Percentiles rank a stretch among this genome's conserved stretches.
Conservation (phyloP, 139 green algal genomes). For the Picochlorum sp. region DNA sequence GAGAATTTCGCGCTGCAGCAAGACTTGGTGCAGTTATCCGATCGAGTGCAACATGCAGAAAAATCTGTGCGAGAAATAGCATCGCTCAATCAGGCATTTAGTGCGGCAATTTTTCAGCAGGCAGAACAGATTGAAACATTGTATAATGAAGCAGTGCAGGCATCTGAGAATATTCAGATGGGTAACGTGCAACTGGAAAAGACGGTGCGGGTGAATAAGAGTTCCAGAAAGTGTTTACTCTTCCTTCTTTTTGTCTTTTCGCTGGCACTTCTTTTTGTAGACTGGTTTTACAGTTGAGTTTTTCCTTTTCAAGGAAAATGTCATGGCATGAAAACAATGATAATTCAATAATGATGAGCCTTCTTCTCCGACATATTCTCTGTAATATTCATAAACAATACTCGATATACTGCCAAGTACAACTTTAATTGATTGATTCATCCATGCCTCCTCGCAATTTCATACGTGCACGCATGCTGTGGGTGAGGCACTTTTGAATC, state of each 20-base stretch:
- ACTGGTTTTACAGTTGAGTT: conserved; percentile 64
- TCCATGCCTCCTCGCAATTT: no score
- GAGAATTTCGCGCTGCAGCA: conserved; percentile 43
- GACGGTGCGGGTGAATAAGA: conserved; percentile 50
- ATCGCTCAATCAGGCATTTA: conserved; percentile 71
- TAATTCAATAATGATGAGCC: no score
- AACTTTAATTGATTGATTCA: no score
- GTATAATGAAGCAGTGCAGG: conserved; percentile 38
- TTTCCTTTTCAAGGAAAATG: neutral
- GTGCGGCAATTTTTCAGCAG: conserved; percentile 56
- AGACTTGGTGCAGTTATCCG: conserved; percentile 36
- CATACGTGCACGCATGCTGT: no score
- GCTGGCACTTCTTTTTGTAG: conserved; percentile 60
- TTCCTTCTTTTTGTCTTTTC: conserved; percentile 49
- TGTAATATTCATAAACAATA: no score
- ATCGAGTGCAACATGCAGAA: conserved; percentile 43
- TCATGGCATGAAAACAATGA: no score
- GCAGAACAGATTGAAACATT: conserved; percentile 70
- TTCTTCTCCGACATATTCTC: no score
- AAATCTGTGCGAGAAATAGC: conserved; percentile 60
- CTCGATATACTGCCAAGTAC: no score
- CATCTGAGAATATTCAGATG: conserved; percentile 9
- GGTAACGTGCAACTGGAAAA: conserved; percentile 61
- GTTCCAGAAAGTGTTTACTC: conserved; percentile 44
- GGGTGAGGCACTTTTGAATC: no score